Evolutionary conservation across 2,329 filamentous ascomycete species (phyloP).

Genomic region (Colletotrichum shisoi): DNA sequence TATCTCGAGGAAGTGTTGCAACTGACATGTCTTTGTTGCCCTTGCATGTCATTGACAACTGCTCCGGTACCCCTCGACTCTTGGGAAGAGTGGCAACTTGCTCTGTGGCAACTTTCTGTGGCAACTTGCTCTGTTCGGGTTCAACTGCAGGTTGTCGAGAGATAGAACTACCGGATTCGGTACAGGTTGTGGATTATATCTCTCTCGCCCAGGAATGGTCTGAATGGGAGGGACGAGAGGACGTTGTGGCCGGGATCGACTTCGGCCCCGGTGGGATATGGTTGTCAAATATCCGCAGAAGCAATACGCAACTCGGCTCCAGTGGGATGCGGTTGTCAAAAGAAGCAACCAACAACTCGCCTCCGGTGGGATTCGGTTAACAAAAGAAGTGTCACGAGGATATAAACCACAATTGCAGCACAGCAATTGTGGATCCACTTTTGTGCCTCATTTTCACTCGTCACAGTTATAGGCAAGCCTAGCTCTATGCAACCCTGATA

Average conservation of each 20-base stretch:
- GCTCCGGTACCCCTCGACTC: neutral
- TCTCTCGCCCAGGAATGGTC: constrained; percentile 9
- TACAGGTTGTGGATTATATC: neutral
- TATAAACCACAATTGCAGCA: too few relatives aligned
- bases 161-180: neutral
- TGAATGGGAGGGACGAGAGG: constrained; percentile 2
- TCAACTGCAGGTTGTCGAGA: neutral
- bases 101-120: constrained; percentile 1
- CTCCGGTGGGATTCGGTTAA: neutral
- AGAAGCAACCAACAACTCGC: too few relatives aligned
- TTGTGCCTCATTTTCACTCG: too few relatives aligned
- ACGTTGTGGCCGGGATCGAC: neutral
- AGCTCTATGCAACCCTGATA: too few relatives aligned
- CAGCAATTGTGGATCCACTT: too few relatives aligned
- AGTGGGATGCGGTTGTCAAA: neutral
- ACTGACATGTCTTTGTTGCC: neutral
- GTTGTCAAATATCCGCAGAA: neutral
- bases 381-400: too few relatives aligned
- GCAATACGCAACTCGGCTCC: neutral
- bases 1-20: neutral
- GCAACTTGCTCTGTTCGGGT: constrained; percentile 14
- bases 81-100: constrained; percentile 5
- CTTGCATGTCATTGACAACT: neutral
- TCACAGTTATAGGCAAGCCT: too few relatives aligned
- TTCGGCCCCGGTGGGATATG: neutral